Evolutionary conservation across 345 rosid species (phyloP), one percentile per base, ranked within the genome.

Genomic region (Trapa bicornis): DNA sequence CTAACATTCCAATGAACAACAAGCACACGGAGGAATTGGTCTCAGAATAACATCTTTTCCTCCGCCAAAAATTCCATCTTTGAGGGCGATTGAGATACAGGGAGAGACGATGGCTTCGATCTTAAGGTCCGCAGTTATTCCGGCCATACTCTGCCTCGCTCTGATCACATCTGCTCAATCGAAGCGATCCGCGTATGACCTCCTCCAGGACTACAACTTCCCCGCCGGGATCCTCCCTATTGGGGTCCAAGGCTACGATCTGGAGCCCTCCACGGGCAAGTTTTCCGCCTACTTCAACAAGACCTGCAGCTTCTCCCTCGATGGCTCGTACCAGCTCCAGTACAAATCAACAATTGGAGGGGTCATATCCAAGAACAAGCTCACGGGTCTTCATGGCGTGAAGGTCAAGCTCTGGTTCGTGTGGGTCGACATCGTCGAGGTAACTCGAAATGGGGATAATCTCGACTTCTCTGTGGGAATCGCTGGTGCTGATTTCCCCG

Each of bases 401-500:
- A 86, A 87, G 52, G 91, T 86, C 64, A 86, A 84, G 81, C 67
- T 86, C 45, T 70, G 70, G 32, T 82, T 86, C 71, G 13, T 86
- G 62, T 84, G 89, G 89, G 75, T 84, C 65, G 82, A 84, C 69
- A 84, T 86, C 54, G 63, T 86, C 48, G 91, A 86, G 77, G 91
- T 86, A 58, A 78, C 67, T 0, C 76, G 87, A 68, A 79, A 52
- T 14, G 87, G 86, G 2, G 82, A 79, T 71, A 71, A 73, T 12
- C 80, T 87, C 57, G 80, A 81, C n/a, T 86, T 87, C 78, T 81
- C 84, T 37, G 86, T 85, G 47, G 89, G 89, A 64, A 85, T 85
- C 64, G 77, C 87, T 5, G 86, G 85, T 50, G 92, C 92, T 67
- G 80, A 64, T 12, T 87, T 87, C 64, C 82, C 87, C 2, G 64